Base-by-base conservation (phyloP, 2,329 filamentous ascomycete genomes). In the Aspergillus pseudoviridinutans region DNA sequence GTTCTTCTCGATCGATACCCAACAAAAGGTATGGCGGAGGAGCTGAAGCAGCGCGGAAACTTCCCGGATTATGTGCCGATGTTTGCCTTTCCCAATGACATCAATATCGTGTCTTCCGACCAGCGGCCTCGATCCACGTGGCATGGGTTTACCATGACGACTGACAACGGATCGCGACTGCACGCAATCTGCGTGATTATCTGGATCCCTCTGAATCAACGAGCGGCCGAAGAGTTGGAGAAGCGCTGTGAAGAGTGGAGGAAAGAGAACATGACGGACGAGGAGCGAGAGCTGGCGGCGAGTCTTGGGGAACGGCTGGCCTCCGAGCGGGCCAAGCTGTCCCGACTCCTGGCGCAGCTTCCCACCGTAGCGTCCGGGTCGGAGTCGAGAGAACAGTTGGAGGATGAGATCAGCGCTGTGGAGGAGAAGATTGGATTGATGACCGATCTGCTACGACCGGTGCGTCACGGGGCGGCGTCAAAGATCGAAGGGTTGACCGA, bases 71-170 rank as follows among this genome's bases (percentile, higher is more conserved):
- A 97, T 68, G 91, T 99, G 20, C 94, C 94, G 56, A 97, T 99
- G 94, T 99, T 99, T 75, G 92, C 94, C 54, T 99, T 97, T 68
- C 94, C 94, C 49, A 97, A 97, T 74, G 94, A 99, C 73, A 94
- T 99, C 66, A 92, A 92, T 62, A 94, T 99, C 53, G 91, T 97
- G 9, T 97, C 94, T 1, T 92, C 92, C 1, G 94, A 99, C 69
- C 91, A 96, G 71, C 84, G 92, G 60, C 94, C 94, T 1, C 84
- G 92, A 60, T 93, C 94, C n/a, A 97, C 92, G 25, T 99, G 94
- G 94, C 94, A 99, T 76, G 94, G 94, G 51, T 99, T 99, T 71
- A 92, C 91, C 61, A 97, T 99, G 94, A 99, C 94, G 2, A 89
- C 89, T 24, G 90, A 90, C 56, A 92, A 97, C 71, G 93, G 91